Evolutionary conservation across 768 basidiomycete genomes (phyloP).

Genomic region (Exidia glandulosa): DNA sequence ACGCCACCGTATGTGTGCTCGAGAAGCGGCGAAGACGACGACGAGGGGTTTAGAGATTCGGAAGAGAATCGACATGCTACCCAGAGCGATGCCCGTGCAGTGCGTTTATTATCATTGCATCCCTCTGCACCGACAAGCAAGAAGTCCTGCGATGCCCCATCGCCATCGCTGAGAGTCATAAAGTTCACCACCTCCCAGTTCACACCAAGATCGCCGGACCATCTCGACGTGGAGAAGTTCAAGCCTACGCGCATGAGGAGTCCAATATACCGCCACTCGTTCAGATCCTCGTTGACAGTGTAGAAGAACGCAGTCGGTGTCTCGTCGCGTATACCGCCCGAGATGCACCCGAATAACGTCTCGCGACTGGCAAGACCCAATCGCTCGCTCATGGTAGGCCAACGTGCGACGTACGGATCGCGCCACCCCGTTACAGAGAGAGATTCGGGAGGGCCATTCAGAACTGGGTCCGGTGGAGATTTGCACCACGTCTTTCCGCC

Average conservation of each 20-base stretch:
- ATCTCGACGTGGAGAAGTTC: neutral
- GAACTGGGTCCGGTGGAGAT: neutral
- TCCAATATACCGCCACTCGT: neutral
- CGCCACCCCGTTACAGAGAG: neutral
- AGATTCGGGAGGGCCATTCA: neutral
- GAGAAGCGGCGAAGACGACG: too few relatives aligned
- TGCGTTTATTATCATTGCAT: neutral
- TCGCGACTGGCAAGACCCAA: neutral
- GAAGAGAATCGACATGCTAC: neutral
- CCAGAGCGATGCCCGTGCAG: neutral
- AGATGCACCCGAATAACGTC: neutral
- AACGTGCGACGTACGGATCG: neutral
- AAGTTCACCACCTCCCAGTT: constrained; percentile 2
- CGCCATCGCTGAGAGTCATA: neutral
- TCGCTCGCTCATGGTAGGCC: neutral
- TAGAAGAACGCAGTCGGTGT: neutral
- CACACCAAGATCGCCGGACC: constrained; percentile 1
- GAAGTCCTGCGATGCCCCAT: neutral
- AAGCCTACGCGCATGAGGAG: neutral
- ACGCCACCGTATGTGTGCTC: neutral
- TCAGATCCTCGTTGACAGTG: neutral
- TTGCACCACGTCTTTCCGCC: neutral
- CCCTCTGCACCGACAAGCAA: neutral
- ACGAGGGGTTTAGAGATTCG: too few relatives aligned
- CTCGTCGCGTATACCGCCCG: neutral